Evolutionary conservation across 495 filamentous ascomycete genomes (phyloP).

Genomic region (Pseudomonodictys pantanalensis): DNA sequence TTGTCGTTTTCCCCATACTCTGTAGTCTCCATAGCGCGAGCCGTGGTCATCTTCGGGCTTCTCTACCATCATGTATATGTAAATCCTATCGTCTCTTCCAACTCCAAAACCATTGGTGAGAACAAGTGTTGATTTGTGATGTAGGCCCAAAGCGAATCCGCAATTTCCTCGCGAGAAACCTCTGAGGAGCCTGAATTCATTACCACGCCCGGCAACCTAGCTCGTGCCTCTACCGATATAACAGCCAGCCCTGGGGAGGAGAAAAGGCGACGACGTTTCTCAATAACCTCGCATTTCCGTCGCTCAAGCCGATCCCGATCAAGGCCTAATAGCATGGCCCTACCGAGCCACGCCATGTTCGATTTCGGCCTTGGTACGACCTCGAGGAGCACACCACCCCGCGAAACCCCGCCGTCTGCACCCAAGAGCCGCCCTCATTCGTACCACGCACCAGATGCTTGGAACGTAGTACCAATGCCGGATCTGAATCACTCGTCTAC

Average conservation of each 20-base stretch:
- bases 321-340: conserved; percentile 26
- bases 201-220: conserved; percentile 4
- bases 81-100: conserved; percentile 19
- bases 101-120: conserved; percentile 2
- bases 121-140: conserved; percentile 32
- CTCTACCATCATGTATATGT: conserved; percentile 19
- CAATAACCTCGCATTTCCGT: conserved; percentile 31
- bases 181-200: conserved; percentile 28
- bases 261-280: conserved; percentile 31
- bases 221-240: conserved; percentile 4
- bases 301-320: conserved; percentile 28
- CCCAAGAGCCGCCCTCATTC: conserved; percentile 25
- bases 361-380: conserved; percentile 15
- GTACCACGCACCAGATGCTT: conserved; percentile 31
- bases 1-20: neutral
- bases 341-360: conserved; percentile 18
- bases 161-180: conserved; percentile 17
- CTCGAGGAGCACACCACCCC: conserved; percentile 17
- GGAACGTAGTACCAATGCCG: conserved; percentile 18
- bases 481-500: neutral
- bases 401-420: conserved; percentile 25
- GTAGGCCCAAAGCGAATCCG: conserved; percentile 22
- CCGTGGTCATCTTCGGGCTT: too few relatives aligned
- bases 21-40: too few relatives aligned
- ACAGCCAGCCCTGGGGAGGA: conserved; percentile 15